Conservation (phyloP, 345 rosid genomes). For the Litchi chinensis region DNA sequence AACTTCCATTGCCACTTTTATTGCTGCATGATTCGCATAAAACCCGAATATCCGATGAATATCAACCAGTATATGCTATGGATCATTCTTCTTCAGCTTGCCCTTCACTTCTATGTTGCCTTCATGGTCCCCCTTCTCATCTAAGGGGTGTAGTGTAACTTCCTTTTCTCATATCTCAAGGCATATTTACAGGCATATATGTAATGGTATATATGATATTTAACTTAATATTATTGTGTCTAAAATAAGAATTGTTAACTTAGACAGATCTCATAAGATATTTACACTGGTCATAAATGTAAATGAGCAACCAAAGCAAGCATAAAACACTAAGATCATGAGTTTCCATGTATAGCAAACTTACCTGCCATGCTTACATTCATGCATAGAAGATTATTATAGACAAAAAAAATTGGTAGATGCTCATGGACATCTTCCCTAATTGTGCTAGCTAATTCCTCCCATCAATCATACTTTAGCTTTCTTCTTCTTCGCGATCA, state of each 20-base stretch:
- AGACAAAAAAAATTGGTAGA: not conserved
- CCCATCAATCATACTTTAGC: not conserved
- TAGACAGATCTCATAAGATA: not conserved
- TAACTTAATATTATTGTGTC: not conserved
- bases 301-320: not conserved
- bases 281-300: not conserved
- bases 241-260: not conserved
- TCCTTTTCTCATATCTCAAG: slow-evolving; percentile 12
- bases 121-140: slow-evolving; percentile 39
- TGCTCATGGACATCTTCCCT: slow-evolving; percentile 11
- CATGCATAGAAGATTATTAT: not conserved
- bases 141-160: slow-evolving; percentile 13
- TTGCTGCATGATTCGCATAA: slow-evolving; percentile 37
- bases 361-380: not conserved
- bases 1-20: slow-evolving; percentile 15
- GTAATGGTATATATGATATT: not conserved
- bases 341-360: not conserved
- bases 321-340: not conserved
- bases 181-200: slow-evolving; percentile 5
- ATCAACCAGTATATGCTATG: slow-evolving; percentile 30
- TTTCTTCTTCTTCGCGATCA: not conserved
- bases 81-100: slow-evolving; percentile 36
- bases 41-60: slow-evolving; percentile 34
- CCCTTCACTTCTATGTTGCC: slow-evolving; percentile 20
- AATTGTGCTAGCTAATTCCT: not conserved